phyloP scores from a whole-genome alignment of 1,284 basidiomycete genomes.

The Papiliotrema nemorosa region DNA sequence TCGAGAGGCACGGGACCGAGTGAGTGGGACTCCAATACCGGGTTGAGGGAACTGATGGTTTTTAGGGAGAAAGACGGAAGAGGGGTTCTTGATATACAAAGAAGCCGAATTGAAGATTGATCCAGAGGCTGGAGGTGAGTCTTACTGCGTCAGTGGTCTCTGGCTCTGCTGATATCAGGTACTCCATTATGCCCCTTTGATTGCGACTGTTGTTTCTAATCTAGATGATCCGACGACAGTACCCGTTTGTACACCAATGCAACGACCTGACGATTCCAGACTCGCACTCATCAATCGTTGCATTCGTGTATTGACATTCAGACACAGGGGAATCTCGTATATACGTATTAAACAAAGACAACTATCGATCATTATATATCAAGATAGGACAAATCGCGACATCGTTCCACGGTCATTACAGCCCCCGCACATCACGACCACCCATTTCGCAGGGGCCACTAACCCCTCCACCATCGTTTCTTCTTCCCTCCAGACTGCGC shows the following conservation, averaged over 20 bases:
- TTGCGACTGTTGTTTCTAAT: slow-evolving; percentile 8
- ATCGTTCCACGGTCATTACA: not conserved
- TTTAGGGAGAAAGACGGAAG: slow-evolving; percentile 73
- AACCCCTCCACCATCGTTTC: slow-evolving; percentile 29
- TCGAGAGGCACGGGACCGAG: slow-evolving; percentile 69
- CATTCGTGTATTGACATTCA: not conserved
- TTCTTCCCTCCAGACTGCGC: slow-evolving; percentile 18
- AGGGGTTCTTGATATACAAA: slow-evolving; percentile 79
- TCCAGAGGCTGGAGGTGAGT: slow-evolving; percentile 69
- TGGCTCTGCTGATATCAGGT: slow-evolving; percentile 49
- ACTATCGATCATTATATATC: too few species aligned
- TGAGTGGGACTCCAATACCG: slow-evolving; percentile 50
- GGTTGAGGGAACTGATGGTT: not conserved
- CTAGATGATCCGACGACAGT: not conserved
- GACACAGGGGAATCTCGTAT: too few species aligned
- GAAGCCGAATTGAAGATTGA: slow-evolving; percentile 78
- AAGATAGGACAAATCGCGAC: too few species aligned
- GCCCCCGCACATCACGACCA: not conserved
- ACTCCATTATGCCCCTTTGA: slow-evolving; percentile 50
- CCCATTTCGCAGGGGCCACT: too few species aligned
- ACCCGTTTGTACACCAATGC: not conserved
- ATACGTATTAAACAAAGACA: too few species aligned
- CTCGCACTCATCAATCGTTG: not conserved
- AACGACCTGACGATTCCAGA: too few species aligned
- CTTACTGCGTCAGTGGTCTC: slow-evolving; percentile 11